Evolutionary conservation across 179 eudicot genomes (phyloP).

Genomic region (Beta lomatogona): DNA sequence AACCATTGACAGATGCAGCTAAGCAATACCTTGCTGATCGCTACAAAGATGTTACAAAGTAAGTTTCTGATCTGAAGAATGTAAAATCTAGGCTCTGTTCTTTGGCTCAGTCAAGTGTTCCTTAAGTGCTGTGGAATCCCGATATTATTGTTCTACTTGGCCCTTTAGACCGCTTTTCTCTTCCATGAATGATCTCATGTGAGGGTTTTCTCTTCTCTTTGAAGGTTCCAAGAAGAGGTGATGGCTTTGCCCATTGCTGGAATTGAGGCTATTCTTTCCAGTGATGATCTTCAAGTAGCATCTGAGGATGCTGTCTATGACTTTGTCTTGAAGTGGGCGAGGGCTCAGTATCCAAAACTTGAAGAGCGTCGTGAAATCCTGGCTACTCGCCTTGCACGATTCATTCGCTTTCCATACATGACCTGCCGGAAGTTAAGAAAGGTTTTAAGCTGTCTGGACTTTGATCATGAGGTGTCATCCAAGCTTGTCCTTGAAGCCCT

Average conservation of each 20-base stretch:
- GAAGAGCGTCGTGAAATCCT: constrained; percentile 86
- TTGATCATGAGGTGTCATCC: constrained; percentile 74
- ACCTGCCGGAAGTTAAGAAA: constrained; percentile 83
- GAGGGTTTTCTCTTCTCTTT: constrained; percentile 11
- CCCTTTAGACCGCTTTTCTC: not conserved
- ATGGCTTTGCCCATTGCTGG: constrained; percentile 83
- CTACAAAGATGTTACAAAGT: constrained; percentile 87
- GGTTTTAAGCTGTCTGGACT: constrained; percentile 75
- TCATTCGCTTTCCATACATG: constrained; percentile 87
- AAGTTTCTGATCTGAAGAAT: constrained; percentile 24
- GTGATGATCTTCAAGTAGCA: constrained; percentile 91
- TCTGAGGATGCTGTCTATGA: constrained; percentile 96
- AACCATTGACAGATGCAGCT: constrained; percentile 93
- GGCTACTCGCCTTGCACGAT: constrained; percentile 68
- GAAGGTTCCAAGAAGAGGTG: constrained; percentile 84
- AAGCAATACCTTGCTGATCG: constrained; percentile 86
- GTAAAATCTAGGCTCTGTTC: not conserved
- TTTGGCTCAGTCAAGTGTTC: not conserved
- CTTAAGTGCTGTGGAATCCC: not conserved
- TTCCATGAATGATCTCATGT: not conserved
- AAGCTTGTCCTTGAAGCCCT: constrained; percentile 87
- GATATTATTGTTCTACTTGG: not conserved
- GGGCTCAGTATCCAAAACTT: constrained; percentile 61
- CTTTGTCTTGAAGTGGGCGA: constrained; percentile 78
- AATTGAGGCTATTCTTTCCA: constrained; percentile 75